Evolutionary conservation across 2,329 filamentous ascomycete species (phyloP).

Genomic region (Hypoxylon sp.): DNA sequence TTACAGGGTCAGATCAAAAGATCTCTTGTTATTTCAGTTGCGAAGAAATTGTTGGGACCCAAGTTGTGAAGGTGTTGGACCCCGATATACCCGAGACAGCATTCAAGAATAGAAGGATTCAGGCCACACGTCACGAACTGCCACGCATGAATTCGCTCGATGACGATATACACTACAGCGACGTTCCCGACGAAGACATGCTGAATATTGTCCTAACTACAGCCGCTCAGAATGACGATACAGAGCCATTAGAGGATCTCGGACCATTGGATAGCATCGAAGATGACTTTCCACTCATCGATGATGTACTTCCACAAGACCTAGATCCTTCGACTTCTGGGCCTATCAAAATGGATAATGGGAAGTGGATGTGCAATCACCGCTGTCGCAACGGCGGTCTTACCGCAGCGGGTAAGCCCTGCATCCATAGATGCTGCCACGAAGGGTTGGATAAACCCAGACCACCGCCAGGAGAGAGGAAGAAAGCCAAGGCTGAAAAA

Average conservation of each 20-base stretch:
- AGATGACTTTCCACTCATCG: constrained; percentile 67
- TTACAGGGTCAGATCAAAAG: constrained; percentile 67
- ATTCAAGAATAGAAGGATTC: constrained; percentile 45
- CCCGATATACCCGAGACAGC: constrained; percentile 53
- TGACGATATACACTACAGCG: constrained; percentile 50
- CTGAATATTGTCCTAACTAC: constrained; percentile 52
- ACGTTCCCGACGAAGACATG: constrained; percentile 60
- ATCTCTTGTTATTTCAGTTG: constrained; percentile 82
- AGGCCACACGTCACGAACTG: background rate
- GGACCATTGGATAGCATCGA: constrained; percentile 33
- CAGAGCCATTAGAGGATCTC: constrained; percentile 37
- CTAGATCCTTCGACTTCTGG: constrained; percentile 44
- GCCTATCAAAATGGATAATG: constrained; percentile 72
- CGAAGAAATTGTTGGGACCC: constrained; percentile 81
- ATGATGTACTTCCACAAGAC: constrained; percentile 59
- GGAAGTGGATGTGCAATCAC: constrained; percentile 82
- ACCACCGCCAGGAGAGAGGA: constrained; percentile 57
- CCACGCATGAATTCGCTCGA: constrained; percentile 11
- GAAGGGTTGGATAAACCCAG: constrained; percentile 76
- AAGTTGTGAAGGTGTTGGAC: constrained; percentile 50
- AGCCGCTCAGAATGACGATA: constrained; percentile 42
- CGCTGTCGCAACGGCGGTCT: constrained; percentile 63
- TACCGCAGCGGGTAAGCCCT: constrained; percentile 60
- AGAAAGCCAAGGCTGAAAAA: constrained; percentile 48
- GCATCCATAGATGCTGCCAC: constrained; percentile 80